phyloP scores from a whole-genome alignment of 192 early-diverging fungal genomes.

The Physocladia obscura region DNA sequence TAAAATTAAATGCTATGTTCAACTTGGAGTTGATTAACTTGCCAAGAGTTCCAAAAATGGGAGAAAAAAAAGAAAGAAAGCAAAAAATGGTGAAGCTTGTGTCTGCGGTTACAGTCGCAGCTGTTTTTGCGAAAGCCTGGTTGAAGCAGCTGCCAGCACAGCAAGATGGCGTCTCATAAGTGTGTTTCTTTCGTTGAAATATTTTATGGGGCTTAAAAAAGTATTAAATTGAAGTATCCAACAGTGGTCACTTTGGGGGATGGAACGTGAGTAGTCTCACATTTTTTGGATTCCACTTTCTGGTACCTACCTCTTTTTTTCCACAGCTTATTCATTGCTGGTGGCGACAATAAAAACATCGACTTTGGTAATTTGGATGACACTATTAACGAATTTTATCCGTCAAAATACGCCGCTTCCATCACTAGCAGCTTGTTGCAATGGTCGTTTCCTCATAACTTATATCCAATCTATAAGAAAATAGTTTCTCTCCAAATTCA shows the following conservation, averaged over 20 bases:
- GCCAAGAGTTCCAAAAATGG: neutral
- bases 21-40: too few species aligned
- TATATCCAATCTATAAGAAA: constrained; percentile 17
- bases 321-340: constrained; percentile 11
- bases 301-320: neutral
- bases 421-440: neutral
- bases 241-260: constrained; percentile 17
- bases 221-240: too few species aligned
- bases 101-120: too few species aligned
- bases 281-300: too few species aligned
- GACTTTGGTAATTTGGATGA: constrained; percentile 28
- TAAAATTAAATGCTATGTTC: too few species aligned
- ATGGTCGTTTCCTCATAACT: constrained; percentile 22
- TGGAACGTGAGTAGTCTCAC: constrained; percentile 6
- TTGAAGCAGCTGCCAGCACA: too few species aligned
- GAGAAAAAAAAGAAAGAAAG: too few species aligned
- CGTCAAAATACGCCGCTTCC: neutral
- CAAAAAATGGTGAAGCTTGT: too few species aligned
- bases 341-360: constrained; percentile 20
- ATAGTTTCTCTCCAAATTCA: neutral
- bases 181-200: too few species aligned
- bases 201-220: too few species aligned
- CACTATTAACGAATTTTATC: constrained; percentile 36
- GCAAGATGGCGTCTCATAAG: too few species aligned
- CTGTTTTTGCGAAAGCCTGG: too few species aligned